Base-by-base conservation (phyloP, 2,329 filamentous ascomycete species). In the Aspergillus aculeatinus region DNA sequence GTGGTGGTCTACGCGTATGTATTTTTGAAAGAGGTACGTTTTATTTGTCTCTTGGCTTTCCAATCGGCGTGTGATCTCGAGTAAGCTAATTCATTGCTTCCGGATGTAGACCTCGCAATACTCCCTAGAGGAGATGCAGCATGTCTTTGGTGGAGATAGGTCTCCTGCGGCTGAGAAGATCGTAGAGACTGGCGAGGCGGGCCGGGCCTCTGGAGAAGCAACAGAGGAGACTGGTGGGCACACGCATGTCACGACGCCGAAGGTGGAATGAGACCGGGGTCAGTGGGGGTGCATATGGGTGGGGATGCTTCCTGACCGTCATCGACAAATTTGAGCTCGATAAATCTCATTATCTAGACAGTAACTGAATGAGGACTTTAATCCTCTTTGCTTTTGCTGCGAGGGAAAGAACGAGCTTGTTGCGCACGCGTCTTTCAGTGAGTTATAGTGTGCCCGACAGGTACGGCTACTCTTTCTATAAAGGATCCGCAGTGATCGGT, bases 111-210 rank as follows among this genome's bases (percentile, higher is more conserved):
- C 78, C 7, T 76, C 76, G 33, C 74, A 75, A 29, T 77, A 76
- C 59, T 77, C 77, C 1, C 67, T 80, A n/a, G 78, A 81, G 65
- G 77, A 80, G 59, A 80, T 80, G 74, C 71, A 76, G 57, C 64
- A 68, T n/a, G 68, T 76, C 9, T 75, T 76, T 60, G 72, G 72
- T 0, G 69, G 65, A 11, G 53, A 58, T 16, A 55, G 44, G 10
- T 23, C 51, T 10, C 16, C 14, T 44, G 7, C 16, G 16, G 14
- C 5, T 19, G 39, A 44, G 14, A 44, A 44, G 9, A 44, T 44
- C 6, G 39, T 44, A 16, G 39, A 44, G 39, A 19, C 39, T 4
- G 39, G 39, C 3, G 39, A 44, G 39, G 16, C 14, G 39, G 39
- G 14, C 7, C 39, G 16, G 14, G 5, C 2, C 14, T 16, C 39